Base-by-base conservation (phyloP, 768 basidiomycete genomes). In the Naganishia vishniacii region DNA sequence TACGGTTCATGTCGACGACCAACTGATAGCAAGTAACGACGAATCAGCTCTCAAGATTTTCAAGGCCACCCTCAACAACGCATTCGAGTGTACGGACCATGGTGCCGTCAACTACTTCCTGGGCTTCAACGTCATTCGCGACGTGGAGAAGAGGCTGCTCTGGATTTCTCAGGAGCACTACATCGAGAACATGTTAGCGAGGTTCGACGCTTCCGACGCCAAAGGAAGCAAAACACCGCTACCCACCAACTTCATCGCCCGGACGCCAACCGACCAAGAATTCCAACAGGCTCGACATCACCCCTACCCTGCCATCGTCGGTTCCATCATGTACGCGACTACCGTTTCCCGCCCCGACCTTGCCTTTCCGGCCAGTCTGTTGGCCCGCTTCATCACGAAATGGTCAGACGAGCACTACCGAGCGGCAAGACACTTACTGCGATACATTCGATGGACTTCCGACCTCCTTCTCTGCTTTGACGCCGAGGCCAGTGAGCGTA, bases 1-100 rank as follows among this genome's bases (percentile, higher is more conserved):
- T 11, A 48, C 47, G 7, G 62, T 67, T 13, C 63, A 67, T 58
- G 66, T 67, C n/a, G 66, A 67, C 34, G 66, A 67, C 48, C 53
- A 59, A 41, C 63, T 67, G 32, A 60, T 64, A 25, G 65, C 65
- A 16, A 4, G 41, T 31, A 56, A 56, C 62, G 23, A n/a, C 34
- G 11, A n/a, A 11, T 7, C 8, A 7, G 46, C 18, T 9, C 46
- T 48, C n/a, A 31, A 41, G 11, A 25, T 29, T 12, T 37, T 56
- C 23, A 29, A 65, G 3, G 44, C 44, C 40, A 23, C 15, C 23
- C 58, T 65, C 37, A 65, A 65, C 28, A 45, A 18, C 3, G 28
- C 15, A 12, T 53, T 25, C 18, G 29, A 53, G 26, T 53, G 49
- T 18, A 28, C 49, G 16, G 49, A 53, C 29, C n/a, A 18, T 28